Percentiles rank a stretch among this genome's conserved stretches.
phyloP scores from a whole-genome alignment of 2,329 filamentous ascomycete species.

The Colletotrichum sublineola region DNA sequence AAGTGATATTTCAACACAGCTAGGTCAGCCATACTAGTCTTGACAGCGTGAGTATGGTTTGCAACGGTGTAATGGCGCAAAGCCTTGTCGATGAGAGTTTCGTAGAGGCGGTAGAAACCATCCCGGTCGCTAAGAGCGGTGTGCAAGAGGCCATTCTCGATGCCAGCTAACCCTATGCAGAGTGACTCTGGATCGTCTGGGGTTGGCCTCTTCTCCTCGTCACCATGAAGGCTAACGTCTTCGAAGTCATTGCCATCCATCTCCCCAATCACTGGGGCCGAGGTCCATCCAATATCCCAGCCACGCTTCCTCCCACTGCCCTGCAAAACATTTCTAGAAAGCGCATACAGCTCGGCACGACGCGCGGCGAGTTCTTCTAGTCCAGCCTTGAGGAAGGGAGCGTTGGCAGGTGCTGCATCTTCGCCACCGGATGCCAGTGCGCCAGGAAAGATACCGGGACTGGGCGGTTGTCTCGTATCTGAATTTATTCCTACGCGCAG shows the following conservation, averaged over 20 bases:
- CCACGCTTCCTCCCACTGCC: constrained; percentile 77
- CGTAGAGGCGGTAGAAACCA: constrained; percentile 76
- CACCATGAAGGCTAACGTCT: constrained; percentile 67
- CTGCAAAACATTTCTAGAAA: constrained; percentile 85
- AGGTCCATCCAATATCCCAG: constrained; percentile 83
- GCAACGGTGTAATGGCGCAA: constrained; percentile 87
- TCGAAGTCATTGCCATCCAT: constrained; percentile 64
- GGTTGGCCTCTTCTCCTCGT: constrained; percentile 46
- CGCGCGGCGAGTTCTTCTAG: constrained; percentile 86
- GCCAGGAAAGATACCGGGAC: constrained; percentile 67
- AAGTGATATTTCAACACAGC: constrained; percentile 85
- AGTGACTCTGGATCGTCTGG: constrained; percentile 39
- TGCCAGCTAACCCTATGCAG: constrained; percentile 51
- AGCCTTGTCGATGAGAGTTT: constrained; percentile 86
- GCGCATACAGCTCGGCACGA: constrained; percentile 83
- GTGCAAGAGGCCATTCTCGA: constrained; percentile 69
- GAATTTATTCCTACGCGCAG: constrained; percentile 58
- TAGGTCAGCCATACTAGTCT: constrained; percentile 85
- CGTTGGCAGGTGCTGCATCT: constrained; percentile 52
- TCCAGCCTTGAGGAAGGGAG: constrained; percentile 72
- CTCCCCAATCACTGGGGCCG: constrained; percentile 65
- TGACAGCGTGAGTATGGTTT: constrained; percentile 81
- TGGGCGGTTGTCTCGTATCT: constrained; percentile 55
- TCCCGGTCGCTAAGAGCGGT: constrained; percentile 72
- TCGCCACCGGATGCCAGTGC: constrained; percentile 55